phyloP scores from a whole-genome alignment of 768 basidiomycete species.

The Termitomyces sp. region DNA sequence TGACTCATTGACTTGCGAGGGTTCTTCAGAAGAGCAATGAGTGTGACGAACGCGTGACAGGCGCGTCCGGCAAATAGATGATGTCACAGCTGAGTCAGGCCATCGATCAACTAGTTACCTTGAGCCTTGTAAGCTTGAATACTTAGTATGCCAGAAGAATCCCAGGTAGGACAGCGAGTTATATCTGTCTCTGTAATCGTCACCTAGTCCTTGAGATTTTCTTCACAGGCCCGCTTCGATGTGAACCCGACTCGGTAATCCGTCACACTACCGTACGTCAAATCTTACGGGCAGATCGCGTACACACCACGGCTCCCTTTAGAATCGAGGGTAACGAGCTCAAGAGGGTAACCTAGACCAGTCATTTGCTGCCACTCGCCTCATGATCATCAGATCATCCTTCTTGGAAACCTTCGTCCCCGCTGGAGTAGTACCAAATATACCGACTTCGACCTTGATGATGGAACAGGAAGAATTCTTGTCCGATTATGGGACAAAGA shows the following conservation, averaged over 20 bases:
- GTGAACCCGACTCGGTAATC: not conserved
- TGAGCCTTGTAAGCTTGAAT: too few relatives aligned
- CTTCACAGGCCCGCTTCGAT: not conserved
- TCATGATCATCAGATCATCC: not conserved
- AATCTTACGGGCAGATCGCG: not conserved
- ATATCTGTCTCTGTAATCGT: not conserved
- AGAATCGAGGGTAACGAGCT: not conserved
- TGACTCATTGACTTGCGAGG: conserved; percentile 32
- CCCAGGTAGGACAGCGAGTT: not conserved
- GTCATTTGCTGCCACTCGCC: not conserved
- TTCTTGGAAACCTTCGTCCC: not conserved
- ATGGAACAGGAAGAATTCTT: not conserved
- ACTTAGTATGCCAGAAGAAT: not conserved
- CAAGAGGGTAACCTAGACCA: not conserved
- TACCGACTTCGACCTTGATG: not conserved
- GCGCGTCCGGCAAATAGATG: conserved; percentile 1
- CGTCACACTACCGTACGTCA: conserved; percentile 1
- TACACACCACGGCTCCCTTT: not conserved
- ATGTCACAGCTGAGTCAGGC: not conserved
- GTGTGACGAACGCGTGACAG: conserved; percentile 10
- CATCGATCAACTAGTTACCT: not conserved
- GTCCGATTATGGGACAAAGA: not conserved
- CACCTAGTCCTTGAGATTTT: not conserved
- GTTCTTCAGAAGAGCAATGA: too few relatives aligned
- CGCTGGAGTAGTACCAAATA: not conserved